A percentile compares a stretch with the other conserved stretches of the same genome.
phyloP scores from a whole-genome alignment of 2,329 filamentous ascomycete genomes.

The Coniochaeta sp. region DNA sequence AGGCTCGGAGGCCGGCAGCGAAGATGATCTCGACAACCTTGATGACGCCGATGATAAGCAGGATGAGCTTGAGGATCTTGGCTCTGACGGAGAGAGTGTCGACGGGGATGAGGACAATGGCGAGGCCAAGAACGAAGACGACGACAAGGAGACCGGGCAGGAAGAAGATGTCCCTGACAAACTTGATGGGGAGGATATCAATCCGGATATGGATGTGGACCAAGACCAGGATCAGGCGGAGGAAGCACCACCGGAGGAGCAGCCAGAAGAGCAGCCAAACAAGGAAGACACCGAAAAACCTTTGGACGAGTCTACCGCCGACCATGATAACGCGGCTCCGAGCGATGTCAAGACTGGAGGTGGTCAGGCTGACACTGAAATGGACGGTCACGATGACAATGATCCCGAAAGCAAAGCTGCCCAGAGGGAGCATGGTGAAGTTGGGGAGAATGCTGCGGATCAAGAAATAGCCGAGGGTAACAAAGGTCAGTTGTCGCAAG shows the following conservation, averaged over 20 bases:
- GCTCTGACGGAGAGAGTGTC: conserved; percentile 38
- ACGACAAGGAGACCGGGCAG: conserved; percentile 8
- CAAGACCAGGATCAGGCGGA: conserved; percentile 34
- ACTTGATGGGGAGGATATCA: conserved; percentile 34
- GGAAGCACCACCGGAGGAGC: conserved; percentile 31
- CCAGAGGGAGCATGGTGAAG: conserved; percentile 58
- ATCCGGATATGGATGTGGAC: conserved; percentile 24
- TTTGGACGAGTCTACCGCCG: conserved; percentile 40
- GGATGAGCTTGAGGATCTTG: conserved; percentile 22
- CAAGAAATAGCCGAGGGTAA: conserved; percentile 56
- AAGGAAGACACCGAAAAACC: conserved; percentile 31
- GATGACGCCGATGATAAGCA: conserved; percentile 16
- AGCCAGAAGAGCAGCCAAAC: conserved; percentile 42
- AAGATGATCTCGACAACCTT: conserved; percentile 43
- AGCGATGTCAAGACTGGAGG: conserved; percentile 59
- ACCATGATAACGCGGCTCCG: conserved; percentile 54
- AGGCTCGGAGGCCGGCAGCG: conserved; percentile 40
- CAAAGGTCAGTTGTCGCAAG: conserved; percentile 46
- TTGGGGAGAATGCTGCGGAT: conserved; percentile 57
- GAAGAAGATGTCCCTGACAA: conserved; percentile 33
- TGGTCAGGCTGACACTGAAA: conserved; percentile 56
- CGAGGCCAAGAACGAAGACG: conserved; percentile 35
- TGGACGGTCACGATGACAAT: conserved; percentile 44
- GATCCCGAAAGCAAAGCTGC: conserved; percentile 51
- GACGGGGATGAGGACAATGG: conserved; percentile 38